These are phyloP conservation scores for Arabidopsis suecica DNA, from an alignment of 345 rosid species.

Conservation along the genomic window DNA sequence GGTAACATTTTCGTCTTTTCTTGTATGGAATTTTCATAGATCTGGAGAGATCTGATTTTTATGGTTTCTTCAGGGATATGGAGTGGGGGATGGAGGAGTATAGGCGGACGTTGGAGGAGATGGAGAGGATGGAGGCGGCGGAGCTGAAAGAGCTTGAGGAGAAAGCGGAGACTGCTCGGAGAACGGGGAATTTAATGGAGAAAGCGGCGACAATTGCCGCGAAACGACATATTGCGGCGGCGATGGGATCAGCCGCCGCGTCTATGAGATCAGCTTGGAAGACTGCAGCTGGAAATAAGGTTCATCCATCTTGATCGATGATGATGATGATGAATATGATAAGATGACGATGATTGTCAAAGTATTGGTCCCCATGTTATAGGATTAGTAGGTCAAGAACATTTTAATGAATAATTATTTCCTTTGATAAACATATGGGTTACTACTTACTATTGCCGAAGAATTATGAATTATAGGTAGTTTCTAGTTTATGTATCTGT, in stretches of 20 bases:
- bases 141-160: conserved; percentile 55
- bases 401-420: too few species aligned
- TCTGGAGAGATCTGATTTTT: conserved; percentile 7
- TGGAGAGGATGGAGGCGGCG: conserved; percentile 57
- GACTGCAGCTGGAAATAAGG: conserved; percentile 61
- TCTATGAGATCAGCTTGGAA: conserved; percentile 83
- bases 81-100: conserved; percentile 81
- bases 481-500: neutral
- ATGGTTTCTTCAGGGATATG: conserved; percentile 49
- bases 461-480: neutral
- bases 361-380: neutral
- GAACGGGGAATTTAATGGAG: conserved; percentile 61
- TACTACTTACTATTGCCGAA: neutral
- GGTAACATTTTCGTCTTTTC: neutral
- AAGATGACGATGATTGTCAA: neutral
- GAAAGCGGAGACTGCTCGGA: conserved; percentile 67
- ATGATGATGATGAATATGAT: neutral
- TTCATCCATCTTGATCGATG: conserved; percentile 72
- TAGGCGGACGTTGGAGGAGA: conserved; percentile 67
- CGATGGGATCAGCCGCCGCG: conserved; percentile 76
- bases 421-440: neutral
- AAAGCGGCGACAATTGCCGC: conserved; percentile 71
- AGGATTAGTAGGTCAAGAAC: neutral
- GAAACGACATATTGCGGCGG: conserved; percentile 74
- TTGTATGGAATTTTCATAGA: neutral